Evolutionary conservation across 352 stramenopile genomes (phyloP).

Genomic region (Globisporangium nodosum): DNA sequence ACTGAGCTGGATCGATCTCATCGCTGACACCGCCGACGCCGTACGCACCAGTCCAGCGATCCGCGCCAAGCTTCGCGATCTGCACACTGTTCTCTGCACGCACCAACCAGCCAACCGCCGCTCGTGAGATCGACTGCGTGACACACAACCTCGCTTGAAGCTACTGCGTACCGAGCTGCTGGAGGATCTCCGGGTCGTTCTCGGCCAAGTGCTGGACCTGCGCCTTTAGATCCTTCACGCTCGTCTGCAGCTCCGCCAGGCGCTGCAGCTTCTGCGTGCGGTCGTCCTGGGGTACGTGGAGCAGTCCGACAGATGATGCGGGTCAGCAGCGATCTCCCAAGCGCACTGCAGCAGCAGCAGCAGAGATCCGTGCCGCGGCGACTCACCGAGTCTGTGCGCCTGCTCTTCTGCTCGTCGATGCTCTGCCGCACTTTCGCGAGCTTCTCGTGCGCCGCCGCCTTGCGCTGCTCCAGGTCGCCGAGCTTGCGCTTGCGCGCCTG

Average conservation of each 20-base stretch:
- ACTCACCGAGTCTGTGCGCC: constrained; percentile 55
- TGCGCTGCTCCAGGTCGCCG: constrained; percentile 52
- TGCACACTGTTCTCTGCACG: constrained; percentile 41
- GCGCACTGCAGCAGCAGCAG: background rate
- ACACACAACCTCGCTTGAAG: background rate
- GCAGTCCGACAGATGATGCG: too few relatives aligned
- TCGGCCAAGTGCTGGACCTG: constrained; percentile 66
- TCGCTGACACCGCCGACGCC: background rate
- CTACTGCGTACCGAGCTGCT: constrained; percentile 37
- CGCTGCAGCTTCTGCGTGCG: constrained; percentile 53
- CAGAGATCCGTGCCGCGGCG: background rate
- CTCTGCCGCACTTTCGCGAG: constrained; percentile 40
- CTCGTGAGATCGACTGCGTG: background rate
- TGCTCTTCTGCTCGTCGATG: constrained; percentile 39
- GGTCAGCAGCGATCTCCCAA: too few relatives aligned
- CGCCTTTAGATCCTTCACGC: constrained; percentile 35
- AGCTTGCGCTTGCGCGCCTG: constrained; percentile 78
- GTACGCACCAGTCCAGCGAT: constrained; percentile 66
- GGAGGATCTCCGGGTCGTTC: constrained; percentile 64
- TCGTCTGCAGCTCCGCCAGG: constrained; percentile 42
- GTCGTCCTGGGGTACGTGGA: constrained; percentile 32
- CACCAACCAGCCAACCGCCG: too few relatives aligned
- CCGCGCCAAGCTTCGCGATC: constrained; percentile 60
- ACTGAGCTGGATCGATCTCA: background rate
- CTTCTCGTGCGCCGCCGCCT: constrained; percentile 28